Evolutionary conservation across 1,284 basidiomycete species (phyloP).

Genomic region (Ustilago esculenta): DNA sequence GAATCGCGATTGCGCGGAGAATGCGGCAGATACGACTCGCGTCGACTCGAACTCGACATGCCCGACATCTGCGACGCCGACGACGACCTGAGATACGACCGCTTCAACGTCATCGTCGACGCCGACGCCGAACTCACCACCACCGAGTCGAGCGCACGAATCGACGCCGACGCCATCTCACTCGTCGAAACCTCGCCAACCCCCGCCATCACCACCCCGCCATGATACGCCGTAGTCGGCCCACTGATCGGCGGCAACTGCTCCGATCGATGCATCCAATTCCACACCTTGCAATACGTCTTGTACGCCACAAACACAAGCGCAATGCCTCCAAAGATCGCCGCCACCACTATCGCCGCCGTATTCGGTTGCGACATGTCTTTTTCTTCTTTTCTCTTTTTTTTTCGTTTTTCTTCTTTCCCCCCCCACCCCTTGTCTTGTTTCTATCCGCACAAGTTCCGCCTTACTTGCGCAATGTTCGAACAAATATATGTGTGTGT

Average conservation of each 20-base stretch:
- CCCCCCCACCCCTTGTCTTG: too few relatives aligned
- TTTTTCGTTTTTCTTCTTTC: too few relatives aligned
- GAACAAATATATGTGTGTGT: too few relatives aligned
- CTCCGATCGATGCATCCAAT: slow-evolving; percentile 28
- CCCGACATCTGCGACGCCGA: slow-evolving; percentile 37
- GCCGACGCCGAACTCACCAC: slow-evolving; percentile 30
- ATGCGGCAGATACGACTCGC: slow-evolving; percentile 59
- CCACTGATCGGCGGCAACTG: slow-evolving; percentile 46
- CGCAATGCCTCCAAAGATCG: slow-evolving; percentile 53
- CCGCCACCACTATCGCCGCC: slow-evolving; percentile 52
- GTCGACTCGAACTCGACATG: slow-evolving; percentile 20
- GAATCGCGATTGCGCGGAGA: slow-evolving; percentile 53
- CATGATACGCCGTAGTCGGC: slow-evolving; percentile 42
- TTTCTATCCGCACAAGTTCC: too few relatives aligned
- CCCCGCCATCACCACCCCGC: slow-evolving; percentile 20
- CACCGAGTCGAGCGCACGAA: slow-evolving; percentile 22
- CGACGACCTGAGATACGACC: slow-evolving; percentile 41
- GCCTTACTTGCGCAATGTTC: too few relatives aligned
- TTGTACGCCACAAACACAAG: slow-evolving; percentile 47
- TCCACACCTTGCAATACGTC: slow-evolving; percentile 46
- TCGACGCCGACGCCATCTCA: slow-evolving; percentile 33
- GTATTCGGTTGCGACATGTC: slow-evolving; percentile 56
- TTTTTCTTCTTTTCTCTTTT: too few relatives aligned
- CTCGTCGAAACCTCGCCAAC: slow-evolving; percentile 25
- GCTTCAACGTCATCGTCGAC: slow-evolving; percentile 53